Evolutionary conservation across 371 early-diverging fungal species (phyloP).

Genomic region (Mucor saturninus): DNA sequence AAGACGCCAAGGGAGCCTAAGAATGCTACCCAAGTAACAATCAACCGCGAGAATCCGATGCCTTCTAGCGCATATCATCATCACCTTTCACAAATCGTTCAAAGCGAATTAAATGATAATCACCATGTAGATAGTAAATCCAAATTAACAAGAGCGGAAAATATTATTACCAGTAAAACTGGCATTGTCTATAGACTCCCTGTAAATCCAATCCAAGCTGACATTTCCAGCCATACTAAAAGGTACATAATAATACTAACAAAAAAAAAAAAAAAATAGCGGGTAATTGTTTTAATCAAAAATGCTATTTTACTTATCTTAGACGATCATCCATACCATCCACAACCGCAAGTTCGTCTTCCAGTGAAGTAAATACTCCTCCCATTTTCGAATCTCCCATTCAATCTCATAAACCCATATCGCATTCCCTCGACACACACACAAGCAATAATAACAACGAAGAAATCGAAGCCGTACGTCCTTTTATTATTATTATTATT

Average conservation of each 20-base stretch:
- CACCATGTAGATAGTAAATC: not conserved
- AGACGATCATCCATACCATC: constrained; percentile 10
- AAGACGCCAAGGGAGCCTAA: constrained; percentile 32
- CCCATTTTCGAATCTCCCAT: not conserved
- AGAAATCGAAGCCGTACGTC: constrained; percentile 22
- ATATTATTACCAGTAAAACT: constrained; percentile 30
- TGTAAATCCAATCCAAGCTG: constrained; percentile 43
- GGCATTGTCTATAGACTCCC: constrained; percentile 51
- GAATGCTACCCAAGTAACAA: constrained; percentile 13
- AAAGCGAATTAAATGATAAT: constrained; percentile 23
- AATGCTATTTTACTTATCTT: not conserved
- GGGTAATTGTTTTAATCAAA: not conserved
- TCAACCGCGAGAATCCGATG: not conserved
- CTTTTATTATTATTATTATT: not conserved
- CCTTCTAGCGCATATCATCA: constrained; percentile 18
- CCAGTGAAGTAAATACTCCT: constrained; percentile 23
- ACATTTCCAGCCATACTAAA: constrained; percentile 13
- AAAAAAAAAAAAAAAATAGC: not conserved
- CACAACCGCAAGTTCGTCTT: constrained; percentile 9
- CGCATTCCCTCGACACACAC: not conserved
- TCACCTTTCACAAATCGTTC: constrained; percentile 19
- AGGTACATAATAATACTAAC: not conserved
- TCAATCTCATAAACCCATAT: constrained; percentile 6
- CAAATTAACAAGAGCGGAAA: constrained; percentile 8
- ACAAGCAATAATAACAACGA: constrained; percentile 4